phyloP scores from a whole-genome alignment of 2,329 filamentous ascomycete genomes.

The Neophaeococcomyces aloes region DNA sequence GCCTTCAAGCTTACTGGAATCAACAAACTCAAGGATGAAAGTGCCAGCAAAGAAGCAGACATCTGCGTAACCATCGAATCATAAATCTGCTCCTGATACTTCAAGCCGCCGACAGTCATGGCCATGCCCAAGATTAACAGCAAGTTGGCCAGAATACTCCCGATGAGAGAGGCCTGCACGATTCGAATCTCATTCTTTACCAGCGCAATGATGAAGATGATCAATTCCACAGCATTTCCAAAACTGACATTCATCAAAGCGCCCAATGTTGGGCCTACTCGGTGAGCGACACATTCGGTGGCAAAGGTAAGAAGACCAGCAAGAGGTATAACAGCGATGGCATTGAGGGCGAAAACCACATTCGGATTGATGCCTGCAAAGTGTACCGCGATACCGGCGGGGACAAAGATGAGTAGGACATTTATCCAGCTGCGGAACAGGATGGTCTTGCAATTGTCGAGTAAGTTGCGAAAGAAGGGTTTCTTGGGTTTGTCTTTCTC shows the following conservation, averaged over 20 bases:
- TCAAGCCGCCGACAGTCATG: slow-evolving; percentile 77
- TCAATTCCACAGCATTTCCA: slow-evolving; percentile 81
- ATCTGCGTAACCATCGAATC: slow-evolving; percentile 88
- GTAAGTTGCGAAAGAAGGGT: slow-evolving; percentile 10
- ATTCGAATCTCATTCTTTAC: slow-evolving; percentile 65
- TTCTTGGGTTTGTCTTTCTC: slow-evolving; percentile 12
- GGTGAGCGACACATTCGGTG: slow-evolving; percentile 70
- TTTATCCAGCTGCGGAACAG: slow-evolving; percentile 80
- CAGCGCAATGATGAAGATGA: slow-evolving; percentile 65
- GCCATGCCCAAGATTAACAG: slow-evolving; percentile 83
- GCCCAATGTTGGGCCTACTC: slow-evolving; percentile 71
- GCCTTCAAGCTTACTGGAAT: slow-evolving; percentile 45
- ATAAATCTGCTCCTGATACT: slow-evolving; percentile 73
- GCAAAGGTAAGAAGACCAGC: slow-evolving; percentile 81
- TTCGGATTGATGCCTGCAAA: slow-evolving; percentile 51
- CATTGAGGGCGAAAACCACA: slow-evolving; percentile 76
- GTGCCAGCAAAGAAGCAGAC: slow-evolving; percentile 65
- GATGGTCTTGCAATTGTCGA: slow-evolving; percentile 47
- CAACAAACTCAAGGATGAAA: slow-evolving; percentile 71
- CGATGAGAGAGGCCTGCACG: slow-evolving; percentile 84
- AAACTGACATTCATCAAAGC: slow-evolving; percentile 85
- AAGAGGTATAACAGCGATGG: slow-evolving; percentile 81
- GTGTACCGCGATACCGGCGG: slow-evolving; percentile 66
- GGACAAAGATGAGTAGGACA: slow-evolving; percentile 64
- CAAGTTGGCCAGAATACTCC: slow-evolving; percentile 82